Base-by-base conservation (phyloP, 2,329 filamentous ascomycete genomes). In the Raffaelea ambrosiae region DNA sequence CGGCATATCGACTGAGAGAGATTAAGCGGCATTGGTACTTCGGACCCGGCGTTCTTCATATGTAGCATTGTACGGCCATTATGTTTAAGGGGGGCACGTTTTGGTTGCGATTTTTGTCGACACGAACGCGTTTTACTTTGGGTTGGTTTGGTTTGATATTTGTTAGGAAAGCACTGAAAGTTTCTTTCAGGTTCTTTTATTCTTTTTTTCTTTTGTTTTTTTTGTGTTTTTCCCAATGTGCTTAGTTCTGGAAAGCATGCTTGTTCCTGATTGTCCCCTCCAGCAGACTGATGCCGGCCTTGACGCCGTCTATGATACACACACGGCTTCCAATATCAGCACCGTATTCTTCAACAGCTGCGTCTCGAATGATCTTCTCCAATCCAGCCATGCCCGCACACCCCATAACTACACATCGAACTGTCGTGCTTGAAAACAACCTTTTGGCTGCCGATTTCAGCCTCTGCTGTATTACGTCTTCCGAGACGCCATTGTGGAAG, bases 351-450 rank as follows among this genome's bases (percentile, higher is more conserved):
- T 85, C 79, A 0, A 76, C 58, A 33, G 86, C 84, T 1, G 84
- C 84, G 40, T 77, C 73, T 31, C 83, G 75, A 36, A 96, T 88
- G 50, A 83, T 83, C 38, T 79, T 72, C 57, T 93, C 85, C 66
- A 96, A 74, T 0, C 89, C 90, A 1, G 84, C 83, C 90, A 96
- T 95, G 0, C 89, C 90, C 3, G 87, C 90, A 62, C 90, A 96
- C 0, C 90, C 90, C 70, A 96, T 76, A 58, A 88, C 85, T 8
- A 96, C 78, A 21, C 82, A 85, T 4, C 72, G 70, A 0, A 90
- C 76, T 3, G 71, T 68, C 0, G 73, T 69, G 13, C 70, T 70
- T 8, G 60, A 62, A 23, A 95, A 65, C 22, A 95, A 66, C 44
- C 74, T 69, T 61, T 74, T 77, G 0, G 87, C 86, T 0, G 89